Percentiles rank a stretch among this genome's conserved stretches.
Conservation (phyloP, 306 rosid species). For the Myrica gale region DNA sequence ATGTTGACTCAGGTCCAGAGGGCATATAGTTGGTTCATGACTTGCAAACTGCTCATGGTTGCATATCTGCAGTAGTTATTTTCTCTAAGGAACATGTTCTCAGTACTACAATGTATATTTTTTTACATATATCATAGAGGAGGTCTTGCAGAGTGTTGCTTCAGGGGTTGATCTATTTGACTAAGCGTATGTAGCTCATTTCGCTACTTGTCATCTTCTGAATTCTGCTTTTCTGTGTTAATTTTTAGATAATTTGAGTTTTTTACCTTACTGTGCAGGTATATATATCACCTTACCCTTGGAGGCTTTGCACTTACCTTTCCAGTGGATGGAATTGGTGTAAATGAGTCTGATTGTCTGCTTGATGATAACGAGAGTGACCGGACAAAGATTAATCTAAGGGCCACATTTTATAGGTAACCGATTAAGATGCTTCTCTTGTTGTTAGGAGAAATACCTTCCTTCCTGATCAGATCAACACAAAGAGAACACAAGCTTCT, state of each 20-base stretch:
- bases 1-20: neutral
- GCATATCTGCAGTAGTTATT: too few relatives aligned
- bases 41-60: neutral
- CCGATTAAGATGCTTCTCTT: too few relatives aligned
- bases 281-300: slow-evolving; percentile 66
- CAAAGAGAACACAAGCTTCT: too few relatives aligned
- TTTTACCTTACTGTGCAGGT: slow-evolving; percentile 44
- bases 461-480: too few relatives aligned
- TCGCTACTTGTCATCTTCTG: slow-evolving; percentile 13
- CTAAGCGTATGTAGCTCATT: slow-evolving; percentile 56
- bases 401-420: slow-evolving; percentile 74
- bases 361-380: slow-evolving; percentile 46
- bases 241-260: slow-evolving; percentile 17
- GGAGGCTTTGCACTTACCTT: slow-evolving; percentile 86
- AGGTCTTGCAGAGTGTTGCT: slow-evolving; percentile 86
- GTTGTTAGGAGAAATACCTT: too few relatives aligned
- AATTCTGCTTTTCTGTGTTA: slow-evolving; percentile 5
- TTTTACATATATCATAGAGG: slow-evolving; percentile 46
- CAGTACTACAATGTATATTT: slow-evolving; percentile 20
- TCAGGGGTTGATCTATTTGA: slow-evolving; percentile 87
- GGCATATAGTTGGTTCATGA: neutral
- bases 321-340: slow-evolving; percentile 49
- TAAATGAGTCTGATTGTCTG: slow-evolving; percentile 33
- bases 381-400: slow-evolving; percentile 71
- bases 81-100: neutral